A percentile compares a stretch with the other conserved stretches of the same genome.
Conservation (phyloP, 352 stramenopile species). For the Globisporangium irregulare region DNA sequence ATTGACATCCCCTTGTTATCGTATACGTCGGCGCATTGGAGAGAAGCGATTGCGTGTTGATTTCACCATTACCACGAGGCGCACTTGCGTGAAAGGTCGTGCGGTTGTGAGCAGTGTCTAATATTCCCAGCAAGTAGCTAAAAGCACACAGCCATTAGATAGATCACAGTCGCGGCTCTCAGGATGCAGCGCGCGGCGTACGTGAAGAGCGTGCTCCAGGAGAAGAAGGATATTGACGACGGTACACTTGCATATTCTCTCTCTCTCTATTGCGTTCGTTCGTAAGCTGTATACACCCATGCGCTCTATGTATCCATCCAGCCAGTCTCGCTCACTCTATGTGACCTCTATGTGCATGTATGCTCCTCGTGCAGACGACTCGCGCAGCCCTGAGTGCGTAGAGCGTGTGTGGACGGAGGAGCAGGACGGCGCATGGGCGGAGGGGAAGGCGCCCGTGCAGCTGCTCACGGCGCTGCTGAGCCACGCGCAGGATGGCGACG, state of each 20-base stretch:
- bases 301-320: background rate
- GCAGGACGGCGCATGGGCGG: slow-evolving; percentile 58
- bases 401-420: slow-evolving; percentile 62
- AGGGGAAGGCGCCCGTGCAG: slow-evolving; percentile 53
- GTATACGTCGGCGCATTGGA: no score
- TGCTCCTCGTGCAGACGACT: slow-evolving; percentile 1
- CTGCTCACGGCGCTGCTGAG: slow-evolving; percentile 55
- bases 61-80: background rate
- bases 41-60: no score
- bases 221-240: slow-evolving; percentile 22
- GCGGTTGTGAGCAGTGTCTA: background rate
- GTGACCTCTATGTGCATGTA: background rate
- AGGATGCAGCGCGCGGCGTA: slow-evolving; percentile 31
- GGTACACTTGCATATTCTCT: background rate
- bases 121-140: no score
- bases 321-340: background rate
- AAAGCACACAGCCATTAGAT: background rate
- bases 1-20: background rate
- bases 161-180: background rate
- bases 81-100: background rate
- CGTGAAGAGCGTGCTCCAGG: slow-evolving; percentile 28
- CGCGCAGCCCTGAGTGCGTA: slow-evolving; percentile 39
- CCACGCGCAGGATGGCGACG: slow-evolving; percentile 54
- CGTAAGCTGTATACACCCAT: background rate
- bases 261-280: background rate